These are phyloP conservation scores for Hondaea fermentalgiana DNA, from an alignment of 108 stramenopile genomes.

Conservation along the genomic window DNA sequence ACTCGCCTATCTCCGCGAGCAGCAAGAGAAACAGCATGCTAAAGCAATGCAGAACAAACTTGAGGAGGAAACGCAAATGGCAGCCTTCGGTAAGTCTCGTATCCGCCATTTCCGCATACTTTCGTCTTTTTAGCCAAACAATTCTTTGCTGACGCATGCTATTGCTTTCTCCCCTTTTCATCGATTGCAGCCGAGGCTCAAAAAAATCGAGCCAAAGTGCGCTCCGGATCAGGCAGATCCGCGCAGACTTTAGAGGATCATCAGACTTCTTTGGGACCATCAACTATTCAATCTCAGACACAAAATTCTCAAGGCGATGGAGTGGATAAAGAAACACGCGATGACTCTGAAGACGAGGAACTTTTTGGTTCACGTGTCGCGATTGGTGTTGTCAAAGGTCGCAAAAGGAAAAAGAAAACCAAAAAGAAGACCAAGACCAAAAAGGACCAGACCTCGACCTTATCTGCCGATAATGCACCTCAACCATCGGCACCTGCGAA, in stretches of 20 bases:
- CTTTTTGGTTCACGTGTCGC: background rate
- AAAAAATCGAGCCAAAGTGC: background rate
- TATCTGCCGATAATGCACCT: background rate
- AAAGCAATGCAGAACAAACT: background rate
- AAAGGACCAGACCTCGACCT: background rate
- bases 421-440: background rate
- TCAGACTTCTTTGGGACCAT: background rate
- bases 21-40: background rate
- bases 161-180: background rate
- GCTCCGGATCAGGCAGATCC: background rate
- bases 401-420: background rate
- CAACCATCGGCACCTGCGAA: background rate
- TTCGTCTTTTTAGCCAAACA: background rate
- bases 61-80: background rate
- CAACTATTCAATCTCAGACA: background rate
- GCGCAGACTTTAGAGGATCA: background rate
- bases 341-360: background rate
- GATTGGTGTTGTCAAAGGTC: background rate
- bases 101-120: background rate
- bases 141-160: background rate
- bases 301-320: background rate
- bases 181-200: background rate
- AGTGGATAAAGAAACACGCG: background rate
- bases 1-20: background rate
- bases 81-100: background rate